phyloP scores from a whole-genome alignment of 2,329 filamentous ascomycete genomes.

The Atkinsonella texensis region DNA sequence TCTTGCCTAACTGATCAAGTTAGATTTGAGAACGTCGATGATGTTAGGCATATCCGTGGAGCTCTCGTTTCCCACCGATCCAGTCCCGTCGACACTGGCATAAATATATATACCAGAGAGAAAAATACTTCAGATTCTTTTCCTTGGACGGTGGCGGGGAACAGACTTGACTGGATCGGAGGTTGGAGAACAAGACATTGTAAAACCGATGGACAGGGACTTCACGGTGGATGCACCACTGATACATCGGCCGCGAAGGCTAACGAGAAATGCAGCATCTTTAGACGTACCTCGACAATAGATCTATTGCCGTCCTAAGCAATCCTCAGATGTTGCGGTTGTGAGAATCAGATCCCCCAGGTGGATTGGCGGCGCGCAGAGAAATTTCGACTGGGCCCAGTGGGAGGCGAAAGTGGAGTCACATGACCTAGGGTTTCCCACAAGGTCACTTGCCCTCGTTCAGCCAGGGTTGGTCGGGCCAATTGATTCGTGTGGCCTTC shows the following conservation, averaged over 20 bases:
- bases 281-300: constrained; percentile 53
- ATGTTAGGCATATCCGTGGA: neutral
- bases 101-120: neutral
- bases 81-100: neutral
- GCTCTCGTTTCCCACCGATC: neutral
- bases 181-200: constrained; percentile 3
- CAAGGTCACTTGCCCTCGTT: constrained; percentile 12
- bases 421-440: constrained; percentile 17
- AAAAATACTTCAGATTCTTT: neutral
- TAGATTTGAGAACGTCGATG: constrained; percentile 20
- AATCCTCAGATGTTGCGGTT: constrained; percentile 42
- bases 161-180: constrained; percentile 9
- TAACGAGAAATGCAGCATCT: constrained; percentile 30
- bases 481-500: constrained; percentile 7
- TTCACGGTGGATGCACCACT: constrained; percentile 20
- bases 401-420: constrained; percentile 7
- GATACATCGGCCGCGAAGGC: constrained; percentile 17
- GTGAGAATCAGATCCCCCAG: constrained; percentile 13
- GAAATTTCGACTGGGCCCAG: constrained; percentile 15
- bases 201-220: constrained; percentile 8
- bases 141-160: neutral
- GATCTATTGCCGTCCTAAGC: constrained; percentile 49
- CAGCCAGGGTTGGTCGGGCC: constrained; percentile 1
- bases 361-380: constrained; percentile 18
- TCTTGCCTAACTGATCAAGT: constrained; percentile 45